Evolutionary conservation across 192 early-diverging fungal genomes (phyloP).

Genomic region (Linnemannia exigua): DNA sequence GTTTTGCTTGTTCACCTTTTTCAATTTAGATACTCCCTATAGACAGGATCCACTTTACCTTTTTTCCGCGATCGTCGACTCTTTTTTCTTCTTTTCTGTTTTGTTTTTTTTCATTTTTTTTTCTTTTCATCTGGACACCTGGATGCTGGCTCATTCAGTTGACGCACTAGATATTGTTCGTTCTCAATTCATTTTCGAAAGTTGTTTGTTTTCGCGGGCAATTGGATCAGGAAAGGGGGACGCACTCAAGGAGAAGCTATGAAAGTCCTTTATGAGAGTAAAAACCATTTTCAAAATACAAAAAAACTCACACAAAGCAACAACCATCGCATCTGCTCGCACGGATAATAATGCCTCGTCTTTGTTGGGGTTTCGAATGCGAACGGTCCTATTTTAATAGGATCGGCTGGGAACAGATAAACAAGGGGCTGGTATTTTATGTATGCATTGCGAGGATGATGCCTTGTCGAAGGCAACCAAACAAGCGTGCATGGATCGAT

Average conservation of each 20-base stretch:
- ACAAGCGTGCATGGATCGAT: neutral
- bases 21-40: neutral
- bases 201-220: neutral
- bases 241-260: neutral
- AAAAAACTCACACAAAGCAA: neutral
- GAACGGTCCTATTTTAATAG: neutral
- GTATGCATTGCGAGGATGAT: neutral
- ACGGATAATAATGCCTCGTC: neutral
- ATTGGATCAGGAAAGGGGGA: neutral
- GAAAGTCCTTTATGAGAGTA: neutral
- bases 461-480: neutral
- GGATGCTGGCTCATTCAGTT: constrained; percentile 24
- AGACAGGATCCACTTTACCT: neutral
- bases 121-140: neutral
- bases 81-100: neutral
- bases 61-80: neutral
- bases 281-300: neutral
- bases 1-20: neutral
- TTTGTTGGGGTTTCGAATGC: neutral
- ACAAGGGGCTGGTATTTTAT: neutral
- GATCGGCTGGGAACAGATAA: constrained; percentile 1
- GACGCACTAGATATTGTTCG: neutral
- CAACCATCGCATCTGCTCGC: neutral
- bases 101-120: neutral
- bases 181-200: neutral